Base-by-base conservation (phyloP, 2,329 filamentous ascomycete genomes). In the Mycosphaerella arachidis region DNA sequence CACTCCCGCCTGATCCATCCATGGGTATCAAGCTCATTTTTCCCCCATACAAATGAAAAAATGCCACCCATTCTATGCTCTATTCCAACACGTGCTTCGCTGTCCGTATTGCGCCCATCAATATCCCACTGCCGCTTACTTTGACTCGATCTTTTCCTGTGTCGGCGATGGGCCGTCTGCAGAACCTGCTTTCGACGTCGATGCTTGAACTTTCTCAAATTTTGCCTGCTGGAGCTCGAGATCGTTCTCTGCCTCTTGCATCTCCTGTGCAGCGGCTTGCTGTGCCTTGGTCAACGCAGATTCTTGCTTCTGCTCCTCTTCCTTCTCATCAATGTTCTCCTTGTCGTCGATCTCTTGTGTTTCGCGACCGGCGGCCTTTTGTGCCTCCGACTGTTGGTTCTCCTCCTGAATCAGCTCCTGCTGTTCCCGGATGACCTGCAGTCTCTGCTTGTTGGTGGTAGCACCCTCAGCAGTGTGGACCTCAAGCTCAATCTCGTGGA, bases 401-500 rank as follows among this genome's bases (percentile, higher is more conserved):
- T 99, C 94, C 74, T 99, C 94, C 65, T 96, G 88, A 60, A 99
- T 99, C 64, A 99, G 86, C 74, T 97, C 94, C 76, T 99, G 90
- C 80, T 99, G 94, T 80, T 99, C 94, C 84, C 92, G 95, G 73
- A 99, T 84, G 16, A 99, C 94, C 80, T 99, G 94, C 46, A 99
- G 88, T 74, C 94, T 89, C 82, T 97, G 94, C 84, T 95, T 97
- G 85, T 99, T 99, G 66, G 94, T 99, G 27, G 94, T 94, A 10
- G 92, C 93, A 63, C 94, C 94, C 78, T 99, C 94, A 53, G 93
- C 92, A 63, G 88, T 96, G 82, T 97, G 91, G 9, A 99, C 92
- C 79, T 99, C 94, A 33, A 99, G 88, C 78, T 97, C 94, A 65
- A 99, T 97, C 81, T 99, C 94, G 82, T 99, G 94, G 90, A 95